These are phyloP conservation scores for Myxozyma neglecta DNA, from an alignment of 805 yeast species.

Conservation along the genomic window DNA sequence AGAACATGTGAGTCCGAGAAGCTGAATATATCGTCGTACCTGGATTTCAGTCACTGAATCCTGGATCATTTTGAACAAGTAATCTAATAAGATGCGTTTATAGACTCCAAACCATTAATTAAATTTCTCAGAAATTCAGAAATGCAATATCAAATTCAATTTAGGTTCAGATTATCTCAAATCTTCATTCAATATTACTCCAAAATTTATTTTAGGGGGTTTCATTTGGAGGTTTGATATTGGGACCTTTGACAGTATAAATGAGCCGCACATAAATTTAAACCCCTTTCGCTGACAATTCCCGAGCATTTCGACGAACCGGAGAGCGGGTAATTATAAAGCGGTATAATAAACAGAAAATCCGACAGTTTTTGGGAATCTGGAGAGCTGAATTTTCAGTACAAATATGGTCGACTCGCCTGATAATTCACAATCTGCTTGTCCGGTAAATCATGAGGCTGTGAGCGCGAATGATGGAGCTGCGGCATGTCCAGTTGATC, in stretches of 20 bases:
- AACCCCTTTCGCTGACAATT: not conserved
- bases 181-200: too few relatives aligned
- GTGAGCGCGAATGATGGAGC: slow-evolving; percentile 1
- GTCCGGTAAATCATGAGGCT: slow-evolving; percentile 33
- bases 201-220: not conserved
- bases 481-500: slow-evolving; percentile 67
- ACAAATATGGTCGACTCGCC: slow-evolving; percentile 2
- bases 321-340: too few relatives aligned
- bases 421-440: slow-evolving; percentile 7
- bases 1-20: not conserved
- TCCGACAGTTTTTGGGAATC: not conserved
- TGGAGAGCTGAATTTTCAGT: not conserved
- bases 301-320: too few relatives aligned
- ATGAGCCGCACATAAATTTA: not conserved
- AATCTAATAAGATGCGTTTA: not conserved
- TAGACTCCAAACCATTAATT: too few relatives aligned
- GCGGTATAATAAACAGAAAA: too few relatives aligned
- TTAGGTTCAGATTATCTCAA: too few relatives aligned
- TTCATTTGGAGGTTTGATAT: not conserved
- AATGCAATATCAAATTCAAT: too few relatives aligned
- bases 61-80: not conserved
- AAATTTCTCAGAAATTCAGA: too few relatives aligned
- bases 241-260: not conserved
- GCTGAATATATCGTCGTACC: not conserved
- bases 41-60: not conserved